Base-by-base conservation (phyloP, 768 basidiomycete genomes). In the Kwoniella dejecticola region DNA sequence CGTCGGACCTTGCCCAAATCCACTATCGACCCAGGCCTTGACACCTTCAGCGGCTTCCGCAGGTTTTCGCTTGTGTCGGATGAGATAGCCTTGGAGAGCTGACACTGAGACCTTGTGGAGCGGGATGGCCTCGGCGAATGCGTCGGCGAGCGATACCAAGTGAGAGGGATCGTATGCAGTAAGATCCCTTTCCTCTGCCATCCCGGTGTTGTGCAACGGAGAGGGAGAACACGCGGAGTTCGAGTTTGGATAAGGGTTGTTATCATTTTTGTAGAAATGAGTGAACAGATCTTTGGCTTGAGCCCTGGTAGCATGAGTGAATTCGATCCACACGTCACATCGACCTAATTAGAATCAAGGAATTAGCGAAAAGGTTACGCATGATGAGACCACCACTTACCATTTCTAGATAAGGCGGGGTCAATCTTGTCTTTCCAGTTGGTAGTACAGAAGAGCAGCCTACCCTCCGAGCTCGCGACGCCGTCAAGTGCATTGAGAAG, bases 271-370 rank as follows among this genome's bases (percentile, higher is more conserved):
- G 52, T 60, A 68, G 48, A 71, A 68, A 29, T 71, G 59, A 7
- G 57, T 38, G 47, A 71, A 68, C 19, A 68, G 67, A 23, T 68
- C 57, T 29, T 49, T 52, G 1, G 64, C 64, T 57, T 68, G 56
- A 86, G 87, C 89, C 69, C 86, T 87, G 65, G 87, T 88, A 36
- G 91, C 88, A 63, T 70, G 57, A n/a, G 90, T 89, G 82, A 93
- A 93, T 78, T 92, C 90, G 52, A 92, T 84, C 90, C 90, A 91
- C 3, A 93, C 89, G 69, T 94, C 91, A 60, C 74, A 93, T 89
- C 66, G 68, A 11, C 53, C 53, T 40, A 17, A 33, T 17, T 44
- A 11, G 45, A 50, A n/a, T n/a, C n/a, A n/a, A n/a, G n/a, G n/a
- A n/a, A n/a, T n/a, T n/a, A n/a, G n/a, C n/a, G n/a, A n/a, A n/a